A percentile compares a stretch with the other conserved stretches of the same genome.
Evolutionary conservation across 345 rosid genomes (phyloP).

Genomic region (Euphorbia peplus): DNA sequence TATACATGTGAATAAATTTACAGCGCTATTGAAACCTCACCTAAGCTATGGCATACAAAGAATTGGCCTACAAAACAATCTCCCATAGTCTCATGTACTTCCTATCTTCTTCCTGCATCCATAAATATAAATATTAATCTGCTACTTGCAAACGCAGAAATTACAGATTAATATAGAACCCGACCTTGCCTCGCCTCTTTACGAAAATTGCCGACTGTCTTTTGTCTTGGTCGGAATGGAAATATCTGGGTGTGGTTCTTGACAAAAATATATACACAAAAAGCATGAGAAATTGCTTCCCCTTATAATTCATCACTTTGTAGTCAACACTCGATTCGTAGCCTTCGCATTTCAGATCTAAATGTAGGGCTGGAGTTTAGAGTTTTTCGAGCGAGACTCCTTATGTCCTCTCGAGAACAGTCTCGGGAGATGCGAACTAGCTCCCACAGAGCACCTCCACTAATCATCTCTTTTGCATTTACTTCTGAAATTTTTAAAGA

Average conservation of each 20-base stretch:
- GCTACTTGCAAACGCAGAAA: not conserved
- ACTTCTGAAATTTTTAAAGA: conserved; percentile 20
- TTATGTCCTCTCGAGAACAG: conserved; percentile 35
- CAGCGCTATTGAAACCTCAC: not conserved
- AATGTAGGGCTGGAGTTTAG: conserved; percentile 31
- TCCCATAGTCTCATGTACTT: not conserved
- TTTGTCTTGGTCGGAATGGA: not conserved
- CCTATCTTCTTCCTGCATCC: not conserved
- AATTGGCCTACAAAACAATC: not conserved
- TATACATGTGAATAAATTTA: not conserved
- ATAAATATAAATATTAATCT: not conserved
- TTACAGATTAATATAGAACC: not conserved
- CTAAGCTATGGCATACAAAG: not conserved
- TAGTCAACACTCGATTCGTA: conserved; percentile 29
- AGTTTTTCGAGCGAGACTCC: conserved; percentile 30
- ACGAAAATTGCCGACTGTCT: conserved; percentile 13
- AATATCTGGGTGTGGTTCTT: not conserved
- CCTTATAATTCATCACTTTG: not conserved
- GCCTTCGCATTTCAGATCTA: conserved; percentile 30
- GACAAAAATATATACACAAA: conserved; percentile 1
- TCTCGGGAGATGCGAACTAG: conserved; percentile 33
- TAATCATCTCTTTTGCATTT: conserved; percentile 35
- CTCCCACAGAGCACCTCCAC: conserved; percentile 39
- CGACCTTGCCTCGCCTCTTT: conserved; percentile 3
- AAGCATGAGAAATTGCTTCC: no score